A percentile compares a stretch with the other conserved stretches of the same genome.
These are phyloP conservation scores for Creolimax fragrantissima DNA, from an alignment of 78 protist genomes.

Conservation along the genomic window DNA sequence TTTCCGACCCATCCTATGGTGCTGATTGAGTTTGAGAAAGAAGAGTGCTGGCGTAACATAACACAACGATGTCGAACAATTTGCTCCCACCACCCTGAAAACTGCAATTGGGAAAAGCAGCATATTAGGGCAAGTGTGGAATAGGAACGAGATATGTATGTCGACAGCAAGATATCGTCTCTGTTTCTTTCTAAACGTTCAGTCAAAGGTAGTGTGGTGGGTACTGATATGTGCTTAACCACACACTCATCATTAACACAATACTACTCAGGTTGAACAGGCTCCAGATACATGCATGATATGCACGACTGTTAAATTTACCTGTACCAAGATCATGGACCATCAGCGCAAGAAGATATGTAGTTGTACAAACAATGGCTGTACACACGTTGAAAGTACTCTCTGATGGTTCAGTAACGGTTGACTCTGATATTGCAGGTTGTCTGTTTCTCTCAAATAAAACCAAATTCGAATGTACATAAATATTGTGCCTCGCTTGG, in stretches of 20 bases:
- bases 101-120: background rate
- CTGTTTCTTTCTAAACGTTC: too few species aligned
- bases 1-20: background rate
- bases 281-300: too few species aligned
- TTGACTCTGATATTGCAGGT: background rate
- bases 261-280: too few species aligned
- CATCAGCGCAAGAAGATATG: background rate
- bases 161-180: too few species aligned
- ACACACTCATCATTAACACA: too few species aligned
- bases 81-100: background rate
- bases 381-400: background rate
- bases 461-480: background rate
- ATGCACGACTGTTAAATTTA: too few species aligned
- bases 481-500: too few species aligned
- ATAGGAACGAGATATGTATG: too few species aligned
- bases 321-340: background rate
- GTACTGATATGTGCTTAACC: too few species aligned
- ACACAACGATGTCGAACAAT: background rate
- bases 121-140: too few species aligned
- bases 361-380: background rate
- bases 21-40: background rate
- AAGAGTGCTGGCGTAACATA: background rate
- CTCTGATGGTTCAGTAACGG: background rate
- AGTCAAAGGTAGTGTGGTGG: too few species aligned
- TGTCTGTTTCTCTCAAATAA: background rate